Evolutionary conservation across 1,139 yeast genomes (phyloP).

Genomic region (Suhomyces maxii): DNA sequence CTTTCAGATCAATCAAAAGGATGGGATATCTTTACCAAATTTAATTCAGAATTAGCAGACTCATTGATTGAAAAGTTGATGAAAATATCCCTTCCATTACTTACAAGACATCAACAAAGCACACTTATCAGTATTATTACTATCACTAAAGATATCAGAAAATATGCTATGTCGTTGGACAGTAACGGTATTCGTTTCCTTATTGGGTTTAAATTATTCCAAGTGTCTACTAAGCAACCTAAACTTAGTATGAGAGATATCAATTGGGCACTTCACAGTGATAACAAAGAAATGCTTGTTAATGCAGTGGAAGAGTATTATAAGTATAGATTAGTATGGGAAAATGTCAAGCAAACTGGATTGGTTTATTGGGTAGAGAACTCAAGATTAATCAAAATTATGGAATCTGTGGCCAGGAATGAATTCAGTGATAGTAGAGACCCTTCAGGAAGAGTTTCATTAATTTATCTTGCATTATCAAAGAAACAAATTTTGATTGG

Average conservation of each 20-base stretch:
- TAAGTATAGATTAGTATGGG: slow-evolving; percentile 56
- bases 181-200: slow-evolving; percentile 70
- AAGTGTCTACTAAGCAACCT: slow-evolving; percentile 42
- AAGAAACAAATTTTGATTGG: slow-evolving; percentile 78
- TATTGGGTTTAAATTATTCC: slow-evolving; percentile 70
- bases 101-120: slow-evolving; percentile 89
- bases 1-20: neutral
- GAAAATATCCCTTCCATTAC: slow-evolving; percentile 67
- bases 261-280: slow-evolving; percentile 85
- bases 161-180: slow-evolving; percentile 55
- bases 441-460: slow-evolving; percentile 69
- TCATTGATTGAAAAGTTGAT: slow-evolving; percentile 60
- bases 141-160: slow-evolving; percentile 57
- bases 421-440: slow-evolving; percentile 65
- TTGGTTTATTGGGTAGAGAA: slow-evolving; percentile 71
- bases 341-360: slow-evolving; percentile 58
- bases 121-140: slow-evolving; percentile 72
- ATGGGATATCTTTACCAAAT: slow-evolving; percentile 35
- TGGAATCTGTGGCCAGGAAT: slow-evolving; percentile 71
- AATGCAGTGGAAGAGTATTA: slow-evolving; percentile 52
- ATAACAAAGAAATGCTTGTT: slow-evolving; percentile 67
- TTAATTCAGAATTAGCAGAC: slow-evolving; percentile 48
- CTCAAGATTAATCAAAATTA: slow-evolving; percentile 45
- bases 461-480: slow-evolving; percentile 73
- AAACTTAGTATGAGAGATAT: slow-evolving; percentile 75